Base-by-base conservation (phyloP, 2,329 filamentous ascomycete genomes). In the Monilinia fructicola region DNA sequence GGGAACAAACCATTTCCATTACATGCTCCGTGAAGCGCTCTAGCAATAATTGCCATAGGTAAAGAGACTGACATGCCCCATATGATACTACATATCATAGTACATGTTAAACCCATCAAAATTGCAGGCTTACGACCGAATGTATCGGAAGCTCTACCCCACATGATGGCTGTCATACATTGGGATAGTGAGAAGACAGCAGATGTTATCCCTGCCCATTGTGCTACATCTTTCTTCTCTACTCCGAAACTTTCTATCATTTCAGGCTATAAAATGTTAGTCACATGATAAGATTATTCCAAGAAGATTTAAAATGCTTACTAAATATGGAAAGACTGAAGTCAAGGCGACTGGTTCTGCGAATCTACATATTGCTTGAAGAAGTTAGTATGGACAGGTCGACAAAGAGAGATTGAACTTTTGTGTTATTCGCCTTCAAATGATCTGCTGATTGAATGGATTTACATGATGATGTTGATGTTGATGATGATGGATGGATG, bases 61-160 rank as follows among this genome's bases (percentile, higher is more conserved):
- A 98, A 79, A 70, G 83, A 92, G 4, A 84, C 90, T 0, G 92
- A 92, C 78, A 97, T 87, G 9, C 95, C 94, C 86, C 93, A 97
- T 28, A 92, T 71, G 26, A 97, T 73, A 71, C 90, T 93, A 52
- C 90, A 90, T 0, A 88, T 75, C 91, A 97, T 96, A 54, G 93
- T 96, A 72, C 85, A 90, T 48, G 87, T 77, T 23, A 95, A 81
- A 0, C 91, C 92, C 10, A 84, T 75, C 18, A 98, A 81, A 67
- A 98, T 91, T 50, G 90, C 85, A 0, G 90, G 90, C 75, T 97
- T 97, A 66, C 94, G 86, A 26, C 94, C 95, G 69, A 91, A 86
- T 54, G 78, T 80, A 77, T 98, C 95, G 0, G 92, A 91, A 2
- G 89, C 84, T 70, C 87, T 84, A 7, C 92, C 89, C 91, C 91